Evolutionary conservation across 1,139 yeast species (phyloP), one percentile per base, ranked within the genome.

Genomic region (Zygosaccharomyces pseudobailii): DNA sequence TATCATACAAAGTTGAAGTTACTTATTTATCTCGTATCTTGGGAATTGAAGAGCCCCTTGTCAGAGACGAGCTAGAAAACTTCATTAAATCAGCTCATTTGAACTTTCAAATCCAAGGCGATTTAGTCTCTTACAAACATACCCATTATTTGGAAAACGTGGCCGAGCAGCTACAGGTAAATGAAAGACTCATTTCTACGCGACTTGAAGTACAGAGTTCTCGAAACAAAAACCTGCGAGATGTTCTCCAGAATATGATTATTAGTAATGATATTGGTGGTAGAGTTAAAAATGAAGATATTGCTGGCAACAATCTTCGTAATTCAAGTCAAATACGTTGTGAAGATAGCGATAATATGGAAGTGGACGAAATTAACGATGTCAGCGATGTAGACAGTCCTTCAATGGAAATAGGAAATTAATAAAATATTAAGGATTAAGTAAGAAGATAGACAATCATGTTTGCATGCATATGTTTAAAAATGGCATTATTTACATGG

Each of bases 21-120:
- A 46, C 56, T 28, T 62, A 63, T 42, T 46, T 63, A 13, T 55
- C 67, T 4, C 49, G 53, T 7, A 55, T 53, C 3, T 43, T 62
- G 17, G 55, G 55, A 6, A 54, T 63, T 20, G 52, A 53, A 6
- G 48, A 50, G 23, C 39, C 40, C 1, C 42, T 47, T 6, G 56
- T 63, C 1, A 43, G 36, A 22, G 39, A 51, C 22, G 64, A 62
- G 37, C 21, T 61, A 4, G 31, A 40, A 2, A 34, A 35, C 13
- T 43, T 63, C 1, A 55, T 63, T 4, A 28, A 45, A 4, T 47
- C 52, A 3, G 52, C 53, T 13, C 45, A 51, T 21, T 39, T 61
- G 25, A 58, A 59, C 43, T 57, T 62, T 31, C 49, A 44, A 27
- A 47, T 62, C 2, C 47, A 50, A 3, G 60, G 51, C 8, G 60